Evolutionary conservation across 164 flowering plant species (phyloP), one percentile per base, ranked within the genome.

Genomic region (Aristolochia contorta): DNA sequence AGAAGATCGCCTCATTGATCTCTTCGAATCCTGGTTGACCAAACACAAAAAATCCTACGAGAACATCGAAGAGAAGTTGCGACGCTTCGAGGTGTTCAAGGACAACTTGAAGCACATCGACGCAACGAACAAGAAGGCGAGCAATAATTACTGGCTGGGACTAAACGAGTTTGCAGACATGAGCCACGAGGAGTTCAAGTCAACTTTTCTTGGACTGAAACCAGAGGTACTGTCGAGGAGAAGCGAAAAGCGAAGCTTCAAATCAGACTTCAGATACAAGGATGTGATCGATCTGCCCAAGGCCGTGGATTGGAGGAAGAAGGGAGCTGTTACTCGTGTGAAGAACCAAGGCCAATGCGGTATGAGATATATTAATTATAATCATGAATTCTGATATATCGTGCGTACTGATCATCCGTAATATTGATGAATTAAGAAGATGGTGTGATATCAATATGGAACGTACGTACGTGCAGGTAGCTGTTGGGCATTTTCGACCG

Each of bases 401-500:
- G 5, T 27, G 5, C 30, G 5, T 27, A 27, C 5, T n/a, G n/a
- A n/a, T n/a, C n/a, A n/a, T n/a, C n/a, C n/a, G n/a, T n/a, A n/a
- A n/a, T n/a, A n/a, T n/a, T n/a, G n/a, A n/a, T n/a, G n/a, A n/a
- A n/a, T n/a, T n/a, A n/a, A n/a, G n/a, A n/a, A n/a, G n/a, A n/a
- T n/a, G n/a, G n/a, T n/a, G n/a, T n/a, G n/a, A n/a, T n/a, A n/a
- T n/a, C n/a, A n/a, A n/a, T n/a, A 3, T 32, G 7, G 33, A 32
- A 27, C 5, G 30, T 27, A 27, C 3, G 1, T 60, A 7, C 13
- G 18, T 76, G 67, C 78, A 86, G 91, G 92, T 6, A 90, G 95
- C 70, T 90, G 97, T 56, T 90, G 95, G 95, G 93, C 95, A 30
- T 90, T 87, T 72, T 87, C 95, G 8, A 82, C 97, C 0, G 89